A percentile compares a stretch with the other conserved stretches of the same genome.
phyloP scores from a whole-genome alignment of 352 stramenopile species.

The Phytopythium litorale region DNA sequence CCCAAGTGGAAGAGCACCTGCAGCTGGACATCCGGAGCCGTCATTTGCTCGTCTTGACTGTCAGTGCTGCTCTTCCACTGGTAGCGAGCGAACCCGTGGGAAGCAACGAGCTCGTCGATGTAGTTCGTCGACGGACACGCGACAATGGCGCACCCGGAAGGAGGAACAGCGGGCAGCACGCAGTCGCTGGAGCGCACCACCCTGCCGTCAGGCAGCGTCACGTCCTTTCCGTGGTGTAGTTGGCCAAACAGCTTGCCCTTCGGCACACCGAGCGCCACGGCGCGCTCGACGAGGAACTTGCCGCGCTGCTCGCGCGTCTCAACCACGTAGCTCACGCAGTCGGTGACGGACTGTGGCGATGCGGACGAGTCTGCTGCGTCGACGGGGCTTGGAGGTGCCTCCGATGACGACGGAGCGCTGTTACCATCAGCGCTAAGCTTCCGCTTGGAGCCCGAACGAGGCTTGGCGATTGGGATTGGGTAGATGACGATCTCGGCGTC shows the following conservation, averaged over 20 bases:
- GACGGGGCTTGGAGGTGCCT: neutral
- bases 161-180: constrained; percentile 58
- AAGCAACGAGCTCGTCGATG: constrained; percentile 50
- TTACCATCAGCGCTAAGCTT: constrained; percentile 25
- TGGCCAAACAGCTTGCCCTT: constrained; percentile 77
- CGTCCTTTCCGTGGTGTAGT: constrained; percentile 75
- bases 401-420: neutral
- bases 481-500: constrained; percentile 60
- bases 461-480: constrained; percentile 30
- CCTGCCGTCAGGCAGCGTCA: constrained; percentile 57
- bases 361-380: neutral
- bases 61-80: constrained; percentile 8
- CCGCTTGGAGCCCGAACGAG: constrained; percentile 42
- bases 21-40: constrained; percentile 35
- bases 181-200: constrained; percentile 68
- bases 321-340: constrained; percentile 68
- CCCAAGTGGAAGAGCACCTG: constrained; percentile 65
- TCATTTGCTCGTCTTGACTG: constrained; percentile 8
- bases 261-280: constrained; percentile 60
- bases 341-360: constrained; percentile 16
- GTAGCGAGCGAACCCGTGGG: constrained; percentile 40
- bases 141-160: constrained; percentile 42
- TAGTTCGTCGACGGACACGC: constrained; percentile 60
- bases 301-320: constrained; percentile 67
- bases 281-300: constrained; percentile 78